Conservation (phyloP, 2,329 filamentous ascomycete genomes). For the Thielaviopsis ethacetica region DNA sequence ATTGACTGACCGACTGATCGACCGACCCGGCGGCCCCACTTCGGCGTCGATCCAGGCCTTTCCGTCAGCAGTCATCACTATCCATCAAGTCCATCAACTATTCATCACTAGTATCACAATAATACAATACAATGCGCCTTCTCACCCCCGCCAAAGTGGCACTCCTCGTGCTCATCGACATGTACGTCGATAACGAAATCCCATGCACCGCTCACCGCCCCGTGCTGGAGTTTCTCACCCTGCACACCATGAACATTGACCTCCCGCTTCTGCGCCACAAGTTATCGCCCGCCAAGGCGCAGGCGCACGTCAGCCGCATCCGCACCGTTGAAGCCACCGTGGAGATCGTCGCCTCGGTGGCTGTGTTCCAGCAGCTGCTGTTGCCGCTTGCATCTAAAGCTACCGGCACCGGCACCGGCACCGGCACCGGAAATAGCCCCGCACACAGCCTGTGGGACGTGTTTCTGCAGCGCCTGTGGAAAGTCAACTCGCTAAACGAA, state of each 20-base stretch:
- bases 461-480: conserved; percentile 69
- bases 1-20: too few relatives aligned
- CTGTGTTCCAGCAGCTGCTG: conserved; percentile 44
- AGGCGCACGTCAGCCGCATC: conserved; percentile 22
- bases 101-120: too few relatives aligned
- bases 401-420: conserved; percentile 42
- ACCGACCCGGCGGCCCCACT: too few relatives aligned
- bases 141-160: conserved; percentile 81
- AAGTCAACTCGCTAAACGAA: conserved; percentile 63
- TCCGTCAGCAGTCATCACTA: too few relatives aligned
- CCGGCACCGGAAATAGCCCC: conserved; percentile 34
- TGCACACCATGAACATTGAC: conserved; percentile 41
- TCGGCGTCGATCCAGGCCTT: too few relatives aligned
- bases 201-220: conserved; percentile 55
- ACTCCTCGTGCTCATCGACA: conserved; percentile 60
- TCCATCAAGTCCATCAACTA: background rate
- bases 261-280: conserved; percentile 16
- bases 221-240: conserved; percentile 63
- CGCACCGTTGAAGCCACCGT: conserved; percentile 32
- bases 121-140: conserved; percentile 49
- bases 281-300: background rate
- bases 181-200: conserved; percentile 60
- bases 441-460: conserved; percentile 66
- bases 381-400: conserved; percentile 32
- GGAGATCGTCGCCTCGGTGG: conserved; percentile 35